Conservation (phyloP, 441 rosid genomes). For the Breynia disticha region DNA sequence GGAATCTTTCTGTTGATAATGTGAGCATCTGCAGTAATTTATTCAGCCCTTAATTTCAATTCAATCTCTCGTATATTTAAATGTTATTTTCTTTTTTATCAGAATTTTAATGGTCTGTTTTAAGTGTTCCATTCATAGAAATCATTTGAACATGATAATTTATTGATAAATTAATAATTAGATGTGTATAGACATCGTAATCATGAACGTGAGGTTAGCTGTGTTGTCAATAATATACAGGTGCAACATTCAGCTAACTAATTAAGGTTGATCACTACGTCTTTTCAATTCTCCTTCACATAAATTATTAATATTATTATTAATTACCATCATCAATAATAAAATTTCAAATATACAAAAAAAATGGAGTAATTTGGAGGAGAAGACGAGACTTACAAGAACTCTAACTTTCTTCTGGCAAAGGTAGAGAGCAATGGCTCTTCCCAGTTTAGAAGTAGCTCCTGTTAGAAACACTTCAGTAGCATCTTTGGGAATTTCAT, state of each 20-base stretch:
- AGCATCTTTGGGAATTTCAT: slow-evolving; percentile 62
- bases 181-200: too few species aligned
- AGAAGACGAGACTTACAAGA: slow-evolving; percentile 41
- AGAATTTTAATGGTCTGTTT: too few species aligned
- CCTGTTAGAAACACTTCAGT: slow-evolving; percentile 82
- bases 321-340: too few species aligned
- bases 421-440: slow-evolving; percentile 95
- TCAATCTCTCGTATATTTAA: neutral
- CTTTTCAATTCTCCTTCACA: neutral
- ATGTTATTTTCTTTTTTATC: too few species aligned
- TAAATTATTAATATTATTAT: neutral
- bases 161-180: too few species aligned
- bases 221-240: too few species aligned
- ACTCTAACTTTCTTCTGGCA: slow-evolving; percentile 66
- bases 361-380: too few species aligned
- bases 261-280: neutral
- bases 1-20: slow-evolving; percentile 65
- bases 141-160: neutral
- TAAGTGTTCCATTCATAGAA: neutral
- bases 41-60: neutral
- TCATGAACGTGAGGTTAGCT: too few species aligned
- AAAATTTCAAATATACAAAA: too few species aligned
- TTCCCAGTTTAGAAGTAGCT: slow-evolving; percentile 95
- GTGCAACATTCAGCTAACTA: neutral
- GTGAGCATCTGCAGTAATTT: slow-evolving; percentile 66